These are phyloP conservation scores for Physcomitrium patens DNA, from an alignment of 225 moss, liverwort and hornwort species.

Conservation along the genomic window DNA sequence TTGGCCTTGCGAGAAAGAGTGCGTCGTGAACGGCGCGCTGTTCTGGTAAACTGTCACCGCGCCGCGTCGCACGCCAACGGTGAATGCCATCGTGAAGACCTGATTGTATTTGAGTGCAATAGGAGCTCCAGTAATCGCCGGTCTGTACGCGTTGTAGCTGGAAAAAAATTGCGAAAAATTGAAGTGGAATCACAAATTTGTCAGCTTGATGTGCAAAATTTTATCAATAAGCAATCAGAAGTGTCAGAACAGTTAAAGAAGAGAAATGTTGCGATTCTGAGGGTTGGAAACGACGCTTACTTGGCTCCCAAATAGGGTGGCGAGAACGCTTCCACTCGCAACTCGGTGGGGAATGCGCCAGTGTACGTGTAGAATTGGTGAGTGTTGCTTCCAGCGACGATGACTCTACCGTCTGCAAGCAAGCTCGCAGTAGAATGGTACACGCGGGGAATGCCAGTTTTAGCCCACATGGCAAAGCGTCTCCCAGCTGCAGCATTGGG, in stretches of 20 bases:
- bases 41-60: constrained; percentile 26
- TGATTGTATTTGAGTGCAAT: constrained; percentile 24
- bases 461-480: constrained; percentile 16
- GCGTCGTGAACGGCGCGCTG: constrained; percentile 43
- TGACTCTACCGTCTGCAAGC: constrained; percentile 35
- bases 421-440: constrained; percentile 45
- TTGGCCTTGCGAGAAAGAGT: constrained; percentile 43
- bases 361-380: constrained; percentile 49
- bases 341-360: constrained; percentile 42
- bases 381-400: constrained; percentile 46
- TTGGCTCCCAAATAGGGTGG: constrained; percentile 37
- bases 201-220: background rate
- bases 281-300: background rate
- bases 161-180: background rate
- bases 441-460: constrained; percentile 32
- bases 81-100: constrained; percentile 33
- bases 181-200: background rate
- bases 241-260: no score
- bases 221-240: background rate
- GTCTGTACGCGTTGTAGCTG: constrained; percentile 31
- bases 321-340: constrained; percentile 46
- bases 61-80: constrained; percentile 1
- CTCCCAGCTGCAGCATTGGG: constrained; percentile 24
- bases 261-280: no score
- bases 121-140: constrained; percentile 24